Base-by-base conservation (phyloP, 2,329 filamentous ascomycete species). In the Aspergillus sp. region DNA sequence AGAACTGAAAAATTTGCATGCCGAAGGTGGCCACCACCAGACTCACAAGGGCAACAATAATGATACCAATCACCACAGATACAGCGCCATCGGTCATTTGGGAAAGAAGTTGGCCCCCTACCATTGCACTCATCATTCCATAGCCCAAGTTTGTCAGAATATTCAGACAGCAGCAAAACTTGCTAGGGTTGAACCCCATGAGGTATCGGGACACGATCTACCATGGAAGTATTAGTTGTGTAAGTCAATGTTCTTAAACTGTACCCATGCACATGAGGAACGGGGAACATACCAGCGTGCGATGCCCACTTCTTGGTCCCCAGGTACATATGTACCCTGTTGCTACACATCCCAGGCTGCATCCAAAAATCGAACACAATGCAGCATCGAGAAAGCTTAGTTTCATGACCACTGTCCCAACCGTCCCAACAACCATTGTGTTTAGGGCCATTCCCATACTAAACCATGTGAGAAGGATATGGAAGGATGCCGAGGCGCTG, bases 21-120 rank as follows among this genome's bases (percentile, higher is more conserved):
- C 75, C 75, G 58, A 76, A 76, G 11, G 69, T 67, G 20, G 74
- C 73, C 62, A 77, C 70, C 0, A 66, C 57, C 65, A 68, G 70
- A 48, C 69, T 76, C 3, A 65, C 61, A 18, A 74, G 54, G 7
- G 74, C 71, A 32, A 75, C 68, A 38, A 77, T 68, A 26, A 76
- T 63, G 24, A 75, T 74, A 1, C 75, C 75, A 42, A 77, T 67
- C 20, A 76, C 61, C 13, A 77, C 71, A 0, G 72, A 73, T 48
- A 78, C 68, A 43, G 65, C 60, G 1, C 70, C 74, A 3, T 70
- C 74, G 32, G 71, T 73, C 22, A 78, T 68, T 22, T 68, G 73
- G 13, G 76, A 78, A 17, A 79, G 65, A n/a, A 79, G 68, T 56
- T 78, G 76, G 5, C 76, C 76, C 43, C 74, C 76, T n/a, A 78